Evolutionary conservation across 352 stramenopile species (phyloP), one percentile per base, ranked within the genome.

Genomic region (Phytophthora rubi): DNA sequence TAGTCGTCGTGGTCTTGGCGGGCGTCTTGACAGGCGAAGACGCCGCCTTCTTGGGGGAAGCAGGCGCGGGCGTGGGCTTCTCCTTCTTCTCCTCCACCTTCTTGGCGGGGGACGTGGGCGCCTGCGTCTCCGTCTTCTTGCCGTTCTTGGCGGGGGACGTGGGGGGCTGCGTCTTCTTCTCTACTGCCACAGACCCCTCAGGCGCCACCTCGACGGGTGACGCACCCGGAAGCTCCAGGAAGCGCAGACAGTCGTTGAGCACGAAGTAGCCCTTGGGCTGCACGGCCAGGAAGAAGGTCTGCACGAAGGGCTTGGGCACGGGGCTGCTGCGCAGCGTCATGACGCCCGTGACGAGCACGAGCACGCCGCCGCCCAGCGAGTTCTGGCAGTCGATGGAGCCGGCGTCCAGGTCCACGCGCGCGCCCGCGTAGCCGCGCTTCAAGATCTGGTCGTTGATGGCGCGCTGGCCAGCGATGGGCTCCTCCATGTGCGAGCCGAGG

Each of bases 241-340:
- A 95, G 47, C 89, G 86, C 68, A 96, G 65, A 68, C 88, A 93
- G 67, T 96, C 89, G 68, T 96, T 96, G 32, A 95, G 70, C 57
- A 96, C 86, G 77, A 96, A 96, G 76, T 92, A 96, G 6, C 89
- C 89, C 54, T 95, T 96, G 39, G 88, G 84, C 71, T 96, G 89
- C 70, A 93, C 86, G 23, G 89, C 89, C 35, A 96, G 59, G 75
- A 95, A 95, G 68, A 96, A 96, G 15, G 87, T 95, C 76, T 96
- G 89, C 59, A 95, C 89, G 58, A 96, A 96, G 7, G 85, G 87
- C 73, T 90, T 86, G 10, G 89, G 86, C 51, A 68, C 58, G 10
- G 75, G 55, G 53, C 60, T 84, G 61, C 64, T 52, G 7, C 73
- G 76, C 55, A 96, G 75, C 78, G 86, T 95, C 87, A 95, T 95